These are phyloP conservation scores for Gracilaria gracilis DNA, from an alignment of 23 red algal genomes.

Conservation along the genomic window DNA sequence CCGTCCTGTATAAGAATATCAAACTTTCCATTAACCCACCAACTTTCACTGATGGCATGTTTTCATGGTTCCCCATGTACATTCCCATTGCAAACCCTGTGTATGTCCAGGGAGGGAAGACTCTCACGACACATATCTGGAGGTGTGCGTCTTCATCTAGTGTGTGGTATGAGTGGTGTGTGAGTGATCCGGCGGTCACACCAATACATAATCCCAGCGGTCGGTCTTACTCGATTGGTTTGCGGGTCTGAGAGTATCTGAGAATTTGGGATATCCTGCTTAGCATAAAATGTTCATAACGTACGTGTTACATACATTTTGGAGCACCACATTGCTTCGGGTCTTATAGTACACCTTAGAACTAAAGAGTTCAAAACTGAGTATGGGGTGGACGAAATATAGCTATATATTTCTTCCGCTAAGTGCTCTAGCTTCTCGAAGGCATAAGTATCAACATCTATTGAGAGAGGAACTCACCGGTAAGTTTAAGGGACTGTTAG, in stretches of 20 bases:
- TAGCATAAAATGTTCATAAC: slow-evolving; percentile 14
- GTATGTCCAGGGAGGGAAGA: slow-evolving; percentile 68
- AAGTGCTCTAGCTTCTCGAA: neutral
- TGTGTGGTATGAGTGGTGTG: slow-evolving; percentile 86
- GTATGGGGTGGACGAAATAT: neutral
- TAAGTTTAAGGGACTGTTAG: slow-evolving; percentile 1
- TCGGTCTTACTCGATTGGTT: slow-evolving; percentile 60
- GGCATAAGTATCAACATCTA: neutral
- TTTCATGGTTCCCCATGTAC: slow-evolving; percentile 88
- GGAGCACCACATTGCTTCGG: neutral
- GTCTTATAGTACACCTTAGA: neutral
- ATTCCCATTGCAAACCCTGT: slow-evolving; percentile 80
- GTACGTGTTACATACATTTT: neutral
- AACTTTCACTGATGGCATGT: slow-evolving; percentile 80
- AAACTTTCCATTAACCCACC: slow-evolving; percentile 79
- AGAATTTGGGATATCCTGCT: neutral
- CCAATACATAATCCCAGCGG: slow-evolving; percentile 77
- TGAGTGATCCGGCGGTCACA: slow-evolving; percentile 66
- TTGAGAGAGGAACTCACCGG: neutral
- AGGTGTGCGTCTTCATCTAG: slow-evolving; percentile 43
- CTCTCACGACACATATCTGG: slow-evolving; percentile 72
- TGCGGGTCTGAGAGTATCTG: neutral
- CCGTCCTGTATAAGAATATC: slow-evolving; percentile 77
- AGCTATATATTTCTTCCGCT: too few relatives aligned
- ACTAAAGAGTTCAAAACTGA: neutral